Percentiles rank a stretch among this genome's conserved stretches.
Conservation (phyloP, 768 basidiomycete species). For the Suillus variegatus region DNA sequence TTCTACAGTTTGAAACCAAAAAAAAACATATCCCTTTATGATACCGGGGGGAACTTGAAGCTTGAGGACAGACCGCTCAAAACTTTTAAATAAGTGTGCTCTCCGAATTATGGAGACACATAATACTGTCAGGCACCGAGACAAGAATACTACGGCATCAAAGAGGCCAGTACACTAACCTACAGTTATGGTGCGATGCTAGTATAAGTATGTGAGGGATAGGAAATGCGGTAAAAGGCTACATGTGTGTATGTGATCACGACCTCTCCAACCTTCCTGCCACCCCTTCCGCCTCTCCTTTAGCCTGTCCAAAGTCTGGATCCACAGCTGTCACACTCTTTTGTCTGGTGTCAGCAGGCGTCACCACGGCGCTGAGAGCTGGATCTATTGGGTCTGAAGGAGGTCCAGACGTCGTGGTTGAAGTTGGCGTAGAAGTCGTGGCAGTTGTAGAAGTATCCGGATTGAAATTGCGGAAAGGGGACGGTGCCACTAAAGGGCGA, state of each 20-base stretch:
- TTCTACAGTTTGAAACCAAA: not conserved
- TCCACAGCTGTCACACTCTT: conserved; percentile 24
- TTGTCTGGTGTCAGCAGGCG: conserved; percentile 25
- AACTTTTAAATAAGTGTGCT: not conserved
- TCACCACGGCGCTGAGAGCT: conserved; percentile 29
- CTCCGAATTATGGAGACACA: not conserved
- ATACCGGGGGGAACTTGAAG: not conserved
- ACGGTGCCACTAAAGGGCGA: conserved; percentile 56
- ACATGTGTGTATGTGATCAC: conserved; percentile 1
- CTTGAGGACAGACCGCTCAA: not conserved
- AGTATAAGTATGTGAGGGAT: not conserved
- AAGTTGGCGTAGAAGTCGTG: conserved; percentile 34
- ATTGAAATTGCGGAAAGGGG: conserved; percentile 52
- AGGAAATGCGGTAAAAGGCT: not conserved
- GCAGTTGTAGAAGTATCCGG: conserved; percentile 30
- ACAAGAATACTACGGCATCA: not conserved
- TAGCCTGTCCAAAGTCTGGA: conserved; percentile 23
- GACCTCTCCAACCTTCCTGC: conserved; percentile 22
- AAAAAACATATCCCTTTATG: not conserved
- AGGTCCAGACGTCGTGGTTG: conserved; percentile 35
- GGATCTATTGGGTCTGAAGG: conserved; percentile 35
- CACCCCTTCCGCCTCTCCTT: conserved; percentile 24
- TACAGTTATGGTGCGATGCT: conserved; percentile 5
- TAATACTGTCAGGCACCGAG: not conserved
- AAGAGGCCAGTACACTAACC: not conserved